Percentiles rank a stretch among this genome's conserved stretches.
Conservation (phyloP, 148 eudicot genomes). For the Chenopodium quinoa region DNA sequence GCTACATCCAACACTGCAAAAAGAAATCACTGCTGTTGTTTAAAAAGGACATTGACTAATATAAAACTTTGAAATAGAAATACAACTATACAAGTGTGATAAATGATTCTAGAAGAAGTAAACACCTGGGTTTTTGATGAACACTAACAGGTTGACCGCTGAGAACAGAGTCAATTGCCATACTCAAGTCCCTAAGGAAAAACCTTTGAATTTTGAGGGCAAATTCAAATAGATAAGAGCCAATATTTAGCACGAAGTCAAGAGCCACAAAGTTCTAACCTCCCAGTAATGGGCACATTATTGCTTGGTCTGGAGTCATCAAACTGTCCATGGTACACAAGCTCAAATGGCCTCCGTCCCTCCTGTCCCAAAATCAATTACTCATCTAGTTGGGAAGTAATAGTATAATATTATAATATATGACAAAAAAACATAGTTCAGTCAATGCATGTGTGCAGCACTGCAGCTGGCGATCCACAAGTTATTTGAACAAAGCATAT, state of each 20-base stretch:
- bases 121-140: conserved; percentile 41
- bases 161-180: conserved; percentile 79
- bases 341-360: conserved; percentile 90
- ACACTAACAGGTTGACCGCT: conserved; percentile 69
- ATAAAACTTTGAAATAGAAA: background rate
- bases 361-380: conserved; percentile 40
- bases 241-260: background rate
- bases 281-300: conserved; percentile 70
- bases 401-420: background rate
- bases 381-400: background rate
- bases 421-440: conserved; percentile 1
- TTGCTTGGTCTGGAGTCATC: conserved; percentile 92
- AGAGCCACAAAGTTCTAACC: conserved; percentile 41
- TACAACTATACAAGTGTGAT: background rate
- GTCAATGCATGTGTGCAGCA: background rate
- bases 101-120: background rate
- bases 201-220: background rate
- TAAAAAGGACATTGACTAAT: background rate
- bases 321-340: conserved; percentile 95
- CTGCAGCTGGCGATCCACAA: background rate
- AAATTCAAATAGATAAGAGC: background rate
- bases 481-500: background rate
- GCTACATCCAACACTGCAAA: conserved; percentile 64
- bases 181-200: conserved; percentile 65
- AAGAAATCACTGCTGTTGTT: conserved; percentile 5